phyloP scores from a whole-genome alignment of 352 stramenopile genomes.

The Phytopythium oedochilum region DNA sequence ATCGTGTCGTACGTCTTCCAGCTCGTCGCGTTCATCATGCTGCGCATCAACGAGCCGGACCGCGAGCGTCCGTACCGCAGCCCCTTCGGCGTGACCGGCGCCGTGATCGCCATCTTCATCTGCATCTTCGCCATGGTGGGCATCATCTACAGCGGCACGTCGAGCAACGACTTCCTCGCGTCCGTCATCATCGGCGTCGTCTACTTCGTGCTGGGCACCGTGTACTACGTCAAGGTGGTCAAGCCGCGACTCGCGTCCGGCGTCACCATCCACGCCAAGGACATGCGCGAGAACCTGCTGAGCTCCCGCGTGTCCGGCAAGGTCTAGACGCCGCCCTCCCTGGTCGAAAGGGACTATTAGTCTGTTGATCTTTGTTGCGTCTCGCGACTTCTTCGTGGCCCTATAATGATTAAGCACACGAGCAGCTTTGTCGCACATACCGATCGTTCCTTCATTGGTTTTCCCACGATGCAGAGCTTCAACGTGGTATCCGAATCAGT shows the following conservation, averaged over 20 bases:
- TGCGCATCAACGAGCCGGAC: slow-evolving; percentile 45
- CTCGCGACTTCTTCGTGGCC: neutral
- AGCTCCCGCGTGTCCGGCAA: slow-evolving; percentile 23
- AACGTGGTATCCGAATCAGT: neutral
- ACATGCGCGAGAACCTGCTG: slow-evolving; percentile 38
- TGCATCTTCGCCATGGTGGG: slow-evolving; percentile 41
- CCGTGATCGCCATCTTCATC: slow-evolving; percentile 35
- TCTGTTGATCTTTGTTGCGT: neutral
- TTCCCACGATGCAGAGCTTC: neutral
- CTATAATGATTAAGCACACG: slow-evolving; percentile 1
- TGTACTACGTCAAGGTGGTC: slow-evolving; percentile 38
- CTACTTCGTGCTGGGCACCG: slow-evolving; percentile 36
- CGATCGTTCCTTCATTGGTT: too few species aligned
- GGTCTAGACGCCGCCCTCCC: slow-evolving; percentile 7
- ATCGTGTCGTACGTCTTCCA: slow-evolving; percentile 63
- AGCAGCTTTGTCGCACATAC: neutral
- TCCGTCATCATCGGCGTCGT: slow-evolving; percentile 36
- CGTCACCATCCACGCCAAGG: slow-evolving; percentile 20
- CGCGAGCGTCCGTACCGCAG: slow-evolving; percentile 44
- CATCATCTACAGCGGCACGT: slow-evolving; percentile 55
- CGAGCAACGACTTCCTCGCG: slow-evolving; percentile 42
- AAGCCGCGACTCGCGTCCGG: slow-evolving; percentile 24
- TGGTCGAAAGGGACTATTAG: neutral
- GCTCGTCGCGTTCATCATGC: slow-evolving; percentile 46
- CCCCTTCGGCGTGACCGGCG: slow-evolving; percentile 43